Evolutionary conservation across 306 rosid genomes (phyloP).

Genomic region (Mucuna pruriens): DNA sequence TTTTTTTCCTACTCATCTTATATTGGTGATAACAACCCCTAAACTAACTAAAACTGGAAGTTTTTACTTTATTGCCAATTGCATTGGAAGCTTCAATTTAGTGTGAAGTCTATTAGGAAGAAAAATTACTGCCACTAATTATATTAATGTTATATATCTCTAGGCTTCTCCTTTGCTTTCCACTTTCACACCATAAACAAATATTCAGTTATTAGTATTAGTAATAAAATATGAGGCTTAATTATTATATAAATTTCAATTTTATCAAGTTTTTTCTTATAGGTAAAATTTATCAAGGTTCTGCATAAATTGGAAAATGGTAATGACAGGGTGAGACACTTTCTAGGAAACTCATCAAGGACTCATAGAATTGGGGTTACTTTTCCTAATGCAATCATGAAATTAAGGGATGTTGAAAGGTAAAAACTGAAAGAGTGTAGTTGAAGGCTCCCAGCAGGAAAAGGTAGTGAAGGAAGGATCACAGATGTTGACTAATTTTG

Average conservation of each 20-base stretch:
- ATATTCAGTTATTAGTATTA: neutral
- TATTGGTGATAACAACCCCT: neutral
- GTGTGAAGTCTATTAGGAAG: neutral
- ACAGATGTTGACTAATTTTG: conserved; percentile 20
- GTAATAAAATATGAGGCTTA: neutral
- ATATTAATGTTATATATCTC: no score
- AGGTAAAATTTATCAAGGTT: neutral
- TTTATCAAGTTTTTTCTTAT: neutral
- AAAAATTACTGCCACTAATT: neutral
- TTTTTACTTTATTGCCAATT: neutral
- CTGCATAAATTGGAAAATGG: neutral
- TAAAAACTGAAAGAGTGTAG: conserved; percentile 3
- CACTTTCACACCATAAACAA: neutral
- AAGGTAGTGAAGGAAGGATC: neutral
- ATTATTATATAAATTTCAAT: neutral
- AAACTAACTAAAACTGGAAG: neutral
- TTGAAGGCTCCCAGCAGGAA: conserved; percentile 18
- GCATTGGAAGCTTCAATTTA: neutral
- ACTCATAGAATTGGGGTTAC: neutral
- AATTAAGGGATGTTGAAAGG: neutral
- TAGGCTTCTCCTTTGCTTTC: neutral
- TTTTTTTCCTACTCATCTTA: neutral
- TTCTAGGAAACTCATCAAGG: neutral
- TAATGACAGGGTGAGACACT: neutral
- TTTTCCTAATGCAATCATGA: conserved; percentile 18